Evolutionary conservation across 805 yeast genomes (phyloP), one percentile per base, ranked within the genome.

Genomic region (Candida ascalaphidarum): DNA sequence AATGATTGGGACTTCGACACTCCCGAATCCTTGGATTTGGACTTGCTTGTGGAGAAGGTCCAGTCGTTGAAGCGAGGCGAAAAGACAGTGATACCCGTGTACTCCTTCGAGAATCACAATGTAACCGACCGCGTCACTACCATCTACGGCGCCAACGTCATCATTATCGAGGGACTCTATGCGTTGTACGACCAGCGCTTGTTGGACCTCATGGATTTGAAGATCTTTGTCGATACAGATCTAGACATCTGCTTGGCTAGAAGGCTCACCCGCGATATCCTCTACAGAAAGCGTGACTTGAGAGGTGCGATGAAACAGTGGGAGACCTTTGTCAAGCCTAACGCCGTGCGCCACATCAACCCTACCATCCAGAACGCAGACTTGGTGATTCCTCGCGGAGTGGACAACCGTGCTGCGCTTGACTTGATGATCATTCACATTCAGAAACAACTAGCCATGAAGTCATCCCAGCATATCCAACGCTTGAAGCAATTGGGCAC

Each of bases 61-160:
- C 53, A 56, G 30, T 65, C 74, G 11, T 58, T 92, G 48, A 83
- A 82, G 47, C 69, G 66, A 14, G 97, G 97, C 5, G 50, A 48
- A 31, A 60, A 58, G 35, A 58, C 62, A 0, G 51, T 47, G 22
- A 58, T 63, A 14, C 69, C 68, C 1, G 58, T 59, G 8, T 63
- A 63, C 35, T 92, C 43, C 77, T 96, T 14, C 68, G 74, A 23
- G 68, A 78, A 55, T 67, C 96, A 33, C 79, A 84, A 59, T 54
- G 62, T 36, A 47, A 75, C 89, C 1, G 71, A 65, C 22, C 75
- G 79, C 45, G 65, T 66, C n/a, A 61, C 78, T 27, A 77, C 88
- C 3, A 74, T 92, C 12, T 88, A 86, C 46, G 97, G 96, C 2
- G 96, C 96, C 11, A 86, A 86, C 49, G 94, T 92, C 13, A 81